Percentiles rank a stretch among this genome's conserved stretches.
Evolutionary conservation across 768 basidiomycete species (phyloP).

Genomic region (Tulasnella sp.): DNA sequence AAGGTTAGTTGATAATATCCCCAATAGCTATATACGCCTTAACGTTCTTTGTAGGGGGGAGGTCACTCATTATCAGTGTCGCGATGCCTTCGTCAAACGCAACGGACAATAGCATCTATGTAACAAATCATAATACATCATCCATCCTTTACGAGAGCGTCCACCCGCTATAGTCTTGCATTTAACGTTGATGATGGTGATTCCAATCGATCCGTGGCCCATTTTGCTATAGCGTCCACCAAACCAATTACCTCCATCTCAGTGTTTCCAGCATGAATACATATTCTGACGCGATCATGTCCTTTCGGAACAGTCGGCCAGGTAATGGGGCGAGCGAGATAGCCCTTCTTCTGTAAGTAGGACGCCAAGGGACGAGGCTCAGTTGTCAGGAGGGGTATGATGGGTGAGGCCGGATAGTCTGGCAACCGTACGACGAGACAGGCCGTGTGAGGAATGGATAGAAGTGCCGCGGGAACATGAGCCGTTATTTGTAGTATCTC

Average conservation of each 20-base stretch:
- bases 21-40: neutral
- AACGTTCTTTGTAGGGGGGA: slow-evolving; percentile 60
- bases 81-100: slow-evolving; percentile 65
- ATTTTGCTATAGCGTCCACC: slow-evolving; percentile 45
- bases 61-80: slow-evolving; percentile 95
- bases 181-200: neutral
- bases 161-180: neutral
- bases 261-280: slow-evolving; percentile 76
- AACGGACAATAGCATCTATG: slow-evolving; percentile 2
- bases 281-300: slow-evolving; percentile 80
- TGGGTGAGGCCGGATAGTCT: slow-evolving; percentile 55
- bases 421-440: slow-evolving; percentile 17
- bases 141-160: neutral
- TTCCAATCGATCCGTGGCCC: slow-evolving; percentile 32
- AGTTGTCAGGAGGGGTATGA: slow-evolving; percentile 78
- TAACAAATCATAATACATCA: neutral
- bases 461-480: slow-evolving; percentile 39
- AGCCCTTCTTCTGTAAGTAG: slow-evolving; percentile 51
- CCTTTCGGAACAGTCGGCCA: slow-evolving; percentile 91
- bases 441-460: slow-evolving; percentile 33
- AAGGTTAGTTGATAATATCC: slow-evolving; percentile 47
- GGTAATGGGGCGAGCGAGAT: slow-evolving; percentile 72
- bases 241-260: slow-evolving; percentile 58
- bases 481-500: slow-evolving; percentile 40
- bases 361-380: slow-evolving; percentile 71